Evolutionary conservation across 768 basidiomycete genomes (phyloP).

Genomic region (Mycena latifolia): DNA sequence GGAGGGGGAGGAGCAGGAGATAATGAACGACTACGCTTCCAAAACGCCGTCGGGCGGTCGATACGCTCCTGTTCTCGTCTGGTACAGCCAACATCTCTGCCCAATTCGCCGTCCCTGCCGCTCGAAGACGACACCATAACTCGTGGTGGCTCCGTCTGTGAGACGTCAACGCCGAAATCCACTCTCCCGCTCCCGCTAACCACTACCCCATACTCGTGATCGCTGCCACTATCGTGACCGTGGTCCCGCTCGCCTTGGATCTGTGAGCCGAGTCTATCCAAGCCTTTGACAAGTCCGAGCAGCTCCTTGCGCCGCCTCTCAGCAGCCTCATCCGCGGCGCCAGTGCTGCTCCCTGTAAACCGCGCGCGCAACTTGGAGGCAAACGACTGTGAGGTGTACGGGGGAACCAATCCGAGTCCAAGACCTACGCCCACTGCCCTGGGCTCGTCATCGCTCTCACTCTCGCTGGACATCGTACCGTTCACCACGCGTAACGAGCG

Average conservation of each 20-base stretch:
- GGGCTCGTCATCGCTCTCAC: constrained; percentile 33
- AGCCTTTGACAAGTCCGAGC: constrained; percentile 40
- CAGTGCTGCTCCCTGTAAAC: constrained; percentile 3
- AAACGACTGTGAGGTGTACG: constrained; percentile 50
- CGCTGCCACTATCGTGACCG: neutral
- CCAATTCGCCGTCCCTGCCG: constrained; percentile 11
- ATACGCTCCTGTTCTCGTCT: constrained; percentile 13
- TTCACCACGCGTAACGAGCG: constrained; percentile 36
- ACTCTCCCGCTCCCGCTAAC: constrained; percentile 30
- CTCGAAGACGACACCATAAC: constrained; percentile 35
- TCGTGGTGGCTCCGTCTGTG: constrained; percentile 26
- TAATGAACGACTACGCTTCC: constrained; percentile 26
- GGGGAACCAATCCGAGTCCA: constrained; percentile 31
- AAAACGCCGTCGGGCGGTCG: constrained; percentile 23
- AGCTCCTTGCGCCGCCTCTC: constrained; percentile 41
- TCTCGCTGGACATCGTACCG: constrained; percentile 24
- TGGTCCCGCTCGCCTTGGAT: neutral
- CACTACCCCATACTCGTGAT: constrained; percentile 7
- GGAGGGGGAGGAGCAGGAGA: constrained; percentile 31
- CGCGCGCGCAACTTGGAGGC: constrained; percentile 34
- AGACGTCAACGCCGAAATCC: constrained; percentile 12
- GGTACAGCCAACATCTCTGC: constrained; percentile 3
- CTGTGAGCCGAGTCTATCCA: constrained; percentile 33
- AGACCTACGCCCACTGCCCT: constrained; percentile 14
- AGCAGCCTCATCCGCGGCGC: constrained; percentile 28